A percentile compares a stretch with the other conserved stretches of the same genome.
These are phyloP conservation scores for Phytophthora megakarya DNA, from an alignment of 352 stramenopile genomes.

Conservation along the genomic window DNA sequence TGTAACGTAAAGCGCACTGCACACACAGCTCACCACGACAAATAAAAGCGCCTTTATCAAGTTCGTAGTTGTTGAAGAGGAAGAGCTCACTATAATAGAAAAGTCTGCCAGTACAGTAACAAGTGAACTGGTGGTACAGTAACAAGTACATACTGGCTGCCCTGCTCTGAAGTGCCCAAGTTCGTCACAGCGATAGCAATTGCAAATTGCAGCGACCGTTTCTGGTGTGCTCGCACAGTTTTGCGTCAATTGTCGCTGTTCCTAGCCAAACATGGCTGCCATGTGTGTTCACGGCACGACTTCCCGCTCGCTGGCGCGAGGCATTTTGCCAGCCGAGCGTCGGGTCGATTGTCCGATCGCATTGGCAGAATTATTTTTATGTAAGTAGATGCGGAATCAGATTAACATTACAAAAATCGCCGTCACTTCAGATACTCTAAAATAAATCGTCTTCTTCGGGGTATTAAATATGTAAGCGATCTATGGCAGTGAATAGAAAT, in stretches of 20 bases:
- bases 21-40: constrained; percentile 8
- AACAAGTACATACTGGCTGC: too few relatives aligned
- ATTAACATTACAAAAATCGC: too few relatives aligned
- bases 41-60: not conserved
- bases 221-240: not conserved
- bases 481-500: too few relatives aligned
- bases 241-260: not conserved
- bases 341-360: constrained; percentile 11
- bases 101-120: too few relatives aligned
- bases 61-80: not conserved
- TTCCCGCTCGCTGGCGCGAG: constrained; percentile 11
- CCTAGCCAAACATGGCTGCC: constrained; percentile 14
- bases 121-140: too few relatives aligned
- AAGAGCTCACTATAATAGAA: too few relatives aligned
- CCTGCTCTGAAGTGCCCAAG: not conserved
- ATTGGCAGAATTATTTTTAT: too few relatives aligned
- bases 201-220: not conserved
- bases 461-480: too few relatives aligned
- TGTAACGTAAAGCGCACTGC: not conserved
- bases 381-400: too few relatives aligned
- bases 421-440: too few relatives aligned
- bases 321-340: constrained; percentile 7
- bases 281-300: constrained; percentile 20
- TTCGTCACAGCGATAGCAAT: not conserved
- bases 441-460: too few relatives aligned